A percentile compares a stretch with the other conserved stretches of the same genome.
Evolutionary conservation across 1,139 yeast species (phyloP).

Genomic region (Blastobotrys niveus): DNA sequence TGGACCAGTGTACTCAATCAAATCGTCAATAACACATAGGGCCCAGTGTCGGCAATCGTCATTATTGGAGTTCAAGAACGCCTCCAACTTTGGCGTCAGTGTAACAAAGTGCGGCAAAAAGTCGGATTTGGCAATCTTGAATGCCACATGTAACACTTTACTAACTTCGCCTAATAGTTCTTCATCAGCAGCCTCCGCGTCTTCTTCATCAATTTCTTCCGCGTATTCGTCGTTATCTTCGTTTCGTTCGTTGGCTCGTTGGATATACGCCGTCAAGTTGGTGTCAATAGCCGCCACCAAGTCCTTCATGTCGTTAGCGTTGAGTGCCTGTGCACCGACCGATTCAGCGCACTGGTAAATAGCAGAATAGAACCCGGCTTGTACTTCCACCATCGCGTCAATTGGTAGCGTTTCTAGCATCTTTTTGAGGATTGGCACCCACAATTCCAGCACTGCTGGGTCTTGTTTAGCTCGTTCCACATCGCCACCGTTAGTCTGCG

Average conservation of each 20-base stretch:
- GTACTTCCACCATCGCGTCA: conserved; percentile 82
- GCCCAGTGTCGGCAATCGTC: conserved; percentile 71
- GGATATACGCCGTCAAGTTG: conserved; percentile 62
- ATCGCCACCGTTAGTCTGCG: conserved; percentile 23
- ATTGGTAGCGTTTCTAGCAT: conserved; percentile 60
- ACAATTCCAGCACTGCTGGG: conserved; percentile 50
- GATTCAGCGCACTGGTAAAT: conserved; percentile 62
- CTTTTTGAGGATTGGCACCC: conserved; percentile 68
- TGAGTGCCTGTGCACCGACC: conserved; percentile 56
- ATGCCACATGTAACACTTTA: conserved; percentile 67
- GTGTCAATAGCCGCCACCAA: conserved; percentile 57
- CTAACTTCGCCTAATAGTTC: conserved; percentile 81
- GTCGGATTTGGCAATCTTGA: conserved; percentile 54
- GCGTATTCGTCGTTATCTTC: conserved; percentile 62
- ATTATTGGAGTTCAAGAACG: conserved; percentile 52
- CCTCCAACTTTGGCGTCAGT: conserved; percentile 30
- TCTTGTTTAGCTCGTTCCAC: conserved; percentile 44
- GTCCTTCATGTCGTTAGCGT: conserved; percentile 50
- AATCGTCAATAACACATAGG: conserved; percentile 70
- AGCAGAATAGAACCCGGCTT: conserved; percentile 71
- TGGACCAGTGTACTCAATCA: conserved; percentile 73
- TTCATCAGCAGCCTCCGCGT: conserved; percentile 84
- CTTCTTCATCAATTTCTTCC: conserved; percentile 65
- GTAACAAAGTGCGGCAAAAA: conserved; percentile 63
- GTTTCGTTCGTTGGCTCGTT: conserved; percentile 66